These are phyloP conservation scores for Neckera pumila DNA, from an alignment of 225 moss, liverwort and hornwort species.

Conservation along the genomic window DNA sequence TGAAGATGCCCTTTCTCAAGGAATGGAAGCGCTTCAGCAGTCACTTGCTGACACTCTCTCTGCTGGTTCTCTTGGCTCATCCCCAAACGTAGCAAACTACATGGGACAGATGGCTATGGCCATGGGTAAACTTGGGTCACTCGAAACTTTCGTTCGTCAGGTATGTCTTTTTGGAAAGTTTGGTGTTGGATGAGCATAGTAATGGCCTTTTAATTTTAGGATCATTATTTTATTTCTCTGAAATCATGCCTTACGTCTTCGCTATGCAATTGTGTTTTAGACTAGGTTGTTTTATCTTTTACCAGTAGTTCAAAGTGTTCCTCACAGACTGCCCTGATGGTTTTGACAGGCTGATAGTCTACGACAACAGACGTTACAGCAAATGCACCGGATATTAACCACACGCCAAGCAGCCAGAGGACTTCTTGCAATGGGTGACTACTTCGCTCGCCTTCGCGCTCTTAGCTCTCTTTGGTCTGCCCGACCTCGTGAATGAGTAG, in stretches of 20 bases:
- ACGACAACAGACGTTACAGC: constrained; percentile 92
- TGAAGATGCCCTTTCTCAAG: constrained; percentile 92
- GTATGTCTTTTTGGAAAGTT: constrained; percentile 16
- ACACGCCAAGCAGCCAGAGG: constrained; percentile 98
- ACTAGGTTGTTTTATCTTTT: background rate
- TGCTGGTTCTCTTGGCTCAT: constrained; percentile 76
- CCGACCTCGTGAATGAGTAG: constrained; percentile 73
- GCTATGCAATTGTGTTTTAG: background rate
- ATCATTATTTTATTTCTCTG: background rate
- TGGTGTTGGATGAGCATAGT: background rate
- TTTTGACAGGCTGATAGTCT: constrained; percentile 80
- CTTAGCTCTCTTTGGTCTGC: constrained; percentile 99
- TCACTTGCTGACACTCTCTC: constrained; percentile 89
- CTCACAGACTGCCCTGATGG: background rate
- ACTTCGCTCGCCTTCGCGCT: constrained; percentile 93
- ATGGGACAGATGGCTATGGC: constrained; percentile 99
- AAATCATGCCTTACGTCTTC: background rate
- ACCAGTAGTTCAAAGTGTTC: background rate
- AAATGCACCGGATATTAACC: constrained; percentile 94
- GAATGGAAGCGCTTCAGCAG: constrained; percentile 93
- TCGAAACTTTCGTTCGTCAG: constrained; percentile 92
- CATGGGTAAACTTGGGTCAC: constrained; percentile 88
- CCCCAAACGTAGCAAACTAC: constrained; percentile 92
- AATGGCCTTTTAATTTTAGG: background rate
- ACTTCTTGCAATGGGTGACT: constrained; percentile 99